These are phyloP conservation scores for Crithidia expoeki DNA, from an alignment of 208 protist genomes.

Conservation along the genomic window DNA sequence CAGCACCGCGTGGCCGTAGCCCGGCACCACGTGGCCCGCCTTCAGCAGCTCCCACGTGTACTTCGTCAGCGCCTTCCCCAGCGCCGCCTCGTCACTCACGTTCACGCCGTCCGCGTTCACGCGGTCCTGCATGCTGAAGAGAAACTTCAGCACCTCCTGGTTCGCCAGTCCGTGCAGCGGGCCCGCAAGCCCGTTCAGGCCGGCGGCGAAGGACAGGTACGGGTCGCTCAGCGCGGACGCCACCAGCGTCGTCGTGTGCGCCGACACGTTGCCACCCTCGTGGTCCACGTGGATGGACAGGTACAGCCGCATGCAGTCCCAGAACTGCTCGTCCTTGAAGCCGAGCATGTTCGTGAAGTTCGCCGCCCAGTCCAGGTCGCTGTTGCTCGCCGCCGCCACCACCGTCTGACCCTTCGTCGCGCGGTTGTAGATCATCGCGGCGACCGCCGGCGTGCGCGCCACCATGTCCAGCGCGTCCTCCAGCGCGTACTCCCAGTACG, in stretches of 20 bases:
- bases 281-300: conserved; percentile 95
- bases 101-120: conserved; percentile 59
- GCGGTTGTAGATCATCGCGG: conserved; percentile 94
- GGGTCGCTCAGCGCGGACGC: conserved; percentile 97
- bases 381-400: conserved; percentile 44
- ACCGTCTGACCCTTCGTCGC: conserved; percentile 48
- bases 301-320: conserved; percentile 98
- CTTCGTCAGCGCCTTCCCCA: conserved; percentile 84
- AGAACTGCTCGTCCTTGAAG: conserved; percentile 89
- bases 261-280: conserved; percentile 97
- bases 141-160: conserved; percentile 96
- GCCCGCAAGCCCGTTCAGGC: conserved; percentile 96
- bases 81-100: conserved; percentile 50
- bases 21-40: conserved; percentile 90
- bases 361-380: conserved; percentile 93
- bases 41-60: conserved; percentile 94
- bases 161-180: conserved; percentile 98
- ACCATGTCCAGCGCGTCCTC: conserved; percentile 96
- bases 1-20: conserved; percentile 98
- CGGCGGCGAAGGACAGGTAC: conserved; percentile 95
- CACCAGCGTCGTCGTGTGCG: conserved; percentile 97
- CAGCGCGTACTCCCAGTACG: conserved; percentile 95
- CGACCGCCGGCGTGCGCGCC: conserved; percentile 87
- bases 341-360: conserved; percentile 97
- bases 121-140: conserved; percentile 67